Evolutionary conservation across 139 green algal genomes (phyloP).

Genomic region (Closterium sp.): DNA sequence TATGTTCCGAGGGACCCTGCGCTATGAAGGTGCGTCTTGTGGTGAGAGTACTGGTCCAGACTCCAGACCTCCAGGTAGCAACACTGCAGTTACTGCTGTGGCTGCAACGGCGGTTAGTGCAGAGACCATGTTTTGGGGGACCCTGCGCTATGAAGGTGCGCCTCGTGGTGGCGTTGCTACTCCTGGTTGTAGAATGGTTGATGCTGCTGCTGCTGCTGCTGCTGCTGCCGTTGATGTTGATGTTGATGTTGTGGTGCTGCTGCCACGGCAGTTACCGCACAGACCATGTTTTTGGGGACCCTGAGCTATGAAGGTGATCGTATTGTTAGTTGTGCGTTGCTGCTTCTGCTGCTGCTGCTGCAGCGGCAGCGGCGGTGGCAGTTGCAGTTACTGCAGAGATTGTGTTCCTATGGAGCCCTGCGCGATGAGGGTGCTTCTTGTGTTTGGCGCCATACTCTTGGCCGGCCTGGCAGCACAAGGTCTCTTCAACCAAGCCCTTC

Average conservation of each 20-base stretch:
- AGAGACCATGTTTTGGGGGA: conserved; percentile 13
- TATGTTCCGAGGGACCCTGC: conserved; percentile 30
- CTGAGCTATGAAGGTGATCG: background rate
- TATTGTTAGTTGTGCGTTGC: background rate
- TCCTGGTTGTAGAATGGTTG: too few relatives aligned
- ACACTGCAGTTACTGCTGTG: background rate
- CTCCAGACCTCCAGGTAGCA: too few relatives aligned
- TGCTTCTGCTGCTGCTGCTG: too few relatives aligned
- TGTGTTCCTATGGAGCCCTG: background rate
- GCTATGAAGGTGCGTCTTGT: conserved; percentile 26
- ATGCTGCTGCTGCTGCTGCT: background rate
- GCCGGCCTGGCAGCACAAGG: too few relatives aligned
- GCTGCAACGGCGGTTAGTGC: background rate
- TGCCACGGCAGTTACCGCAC: too few relatives aligned
- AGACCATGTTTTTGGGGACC: too few relatives aligned
- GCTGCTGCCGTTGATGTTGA: background rate
- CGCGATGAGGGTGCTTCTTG: background rate
- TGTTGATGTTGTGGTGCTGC: too few relatives aligned
- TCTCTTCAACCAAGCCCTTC: background rate
- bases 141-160: background rate
- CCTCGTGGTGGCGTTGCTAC: too few relatives aligned
- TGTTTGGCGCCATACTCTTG: too few relatives aligned
- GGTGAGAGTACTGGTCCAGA: background rate
- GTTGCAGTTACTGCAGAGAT: too few relatives aligned
- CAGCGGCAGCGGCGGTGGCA: too few relatives aligned